Conservation (phyloP, 2,329 filamentous ascomycete species). For the Penicillium sp. region DNA sequence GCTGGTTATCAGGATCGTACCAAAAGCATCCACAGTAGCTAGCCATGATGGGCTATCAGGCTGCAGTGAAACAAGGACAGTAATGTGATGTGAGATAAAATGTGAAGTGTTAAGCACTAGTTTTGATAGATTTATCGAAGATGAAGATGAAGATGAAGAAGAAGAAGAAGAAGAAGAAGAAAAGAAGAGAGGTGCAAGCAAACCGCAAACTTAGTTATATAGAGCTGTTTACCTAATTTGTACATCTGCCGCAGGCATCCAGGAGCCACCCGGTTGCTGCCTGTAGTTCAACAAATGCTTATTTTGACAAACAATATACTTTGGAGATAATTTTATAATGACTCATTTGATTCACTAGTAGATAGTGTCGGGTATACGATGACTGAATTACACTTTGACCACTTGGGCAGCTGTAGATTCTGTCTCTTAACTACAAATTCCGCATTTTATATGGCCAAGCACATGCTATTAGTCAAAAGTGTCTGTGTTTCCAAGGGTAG, state of each 20-base stretch:
- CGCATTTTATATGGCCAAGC: background rate
- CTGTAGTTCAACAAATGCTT: background rate
- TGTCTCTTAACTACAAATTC: background rate
- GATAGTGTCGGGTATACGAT: background rate
- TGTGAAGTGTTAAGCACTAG: background rate
- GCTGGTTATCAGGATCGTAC: background rate
- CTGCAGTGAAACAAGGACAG: background rate
- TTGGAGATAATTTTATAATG: background rate
- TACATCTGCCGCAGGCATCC: background rate
- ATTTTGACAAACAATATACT: background rate
- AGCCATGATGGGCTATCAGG: background rate
- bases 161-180: background rate
- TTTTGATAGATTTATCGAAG: background rate
- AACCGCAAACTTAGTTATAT: background rate
- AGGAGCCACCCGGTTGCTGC: background rate
- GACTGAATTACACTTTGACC: background rate
- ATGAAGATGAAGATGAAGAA: background rate
- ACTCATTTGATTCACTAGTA: background rate
- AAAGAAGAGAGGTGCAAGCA: background rate
- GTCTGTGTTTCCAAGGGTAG: background rate
- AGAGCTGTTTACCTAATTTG: background rate
- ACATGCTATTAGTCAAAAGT: background rate
- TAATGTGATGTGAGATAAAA: background rate
- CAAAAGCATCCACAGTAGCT: background rate
- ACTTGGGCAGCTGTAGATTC: background rate